Evolutionary conservation across 306 rosid genomes (phyloP).

Genomic region (Citrullus amarus): DNA sequence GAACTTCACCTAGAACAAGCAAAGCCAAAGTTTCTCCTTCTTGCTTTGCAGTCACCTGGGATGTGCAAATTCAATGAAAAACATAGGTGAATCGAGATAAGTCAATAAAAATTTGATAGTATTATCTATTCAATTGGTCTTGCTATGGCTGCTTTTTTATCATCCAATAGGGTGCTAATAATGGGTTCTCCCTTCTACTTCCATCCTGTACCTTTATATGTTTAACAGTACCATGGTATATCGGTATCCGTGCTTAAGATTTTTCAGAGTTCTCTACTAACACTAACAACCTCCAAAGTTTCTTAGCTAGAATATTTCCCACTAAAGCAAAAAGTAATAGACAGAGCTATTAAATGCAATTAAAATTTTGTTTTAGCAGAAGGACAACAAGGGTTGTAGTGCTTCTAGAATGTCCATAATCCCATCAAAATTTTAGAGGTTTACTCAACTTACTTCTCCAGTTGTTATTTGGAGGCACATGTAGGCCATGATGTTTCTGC

Average conservation of each 20-base stretch:
- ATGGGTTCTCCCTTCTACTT: not conserved
- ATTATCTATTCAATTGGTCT: not conserved
- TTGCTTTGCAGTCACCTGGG: no score
- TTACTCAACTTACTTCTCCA: not conserved
- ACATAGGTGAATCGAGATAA: not conserved
- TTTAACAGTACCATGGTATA: not conserved
- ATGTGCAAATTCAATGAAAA: not conserved
- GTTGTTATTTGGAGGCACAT: not conserved
- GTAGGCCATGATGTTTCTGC: constrained; percentile 2
- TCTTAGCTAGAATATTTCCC: not conserved
- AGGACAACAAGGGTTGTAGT: not conserved
- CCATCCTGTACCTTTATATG: not conserved
- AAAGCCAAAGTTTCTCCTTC: no score
- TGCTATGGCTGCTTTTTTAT: not conserved
- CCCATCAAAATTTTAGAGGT: not conserved
- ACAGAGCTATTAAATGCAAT: not conserved
- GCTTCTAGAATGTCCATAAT: not conserved
- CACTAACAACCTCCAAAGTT: constrained; percentile 1
- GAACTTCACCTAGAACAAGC: no score
- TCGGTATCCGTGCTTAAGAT: not conserved
- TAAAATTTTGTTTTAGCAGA: not conserved
- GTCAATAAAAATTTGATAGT: not conserved
- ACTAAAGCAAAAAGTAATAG: not conserved
- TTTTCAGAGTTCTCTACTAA: not conserved
- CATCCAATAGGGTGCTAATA: not conserved